phyloP scores from a whole-genome alignment of 1,284 basidiomycete genomes.

The Anthracocystis walkeri region DNA sequence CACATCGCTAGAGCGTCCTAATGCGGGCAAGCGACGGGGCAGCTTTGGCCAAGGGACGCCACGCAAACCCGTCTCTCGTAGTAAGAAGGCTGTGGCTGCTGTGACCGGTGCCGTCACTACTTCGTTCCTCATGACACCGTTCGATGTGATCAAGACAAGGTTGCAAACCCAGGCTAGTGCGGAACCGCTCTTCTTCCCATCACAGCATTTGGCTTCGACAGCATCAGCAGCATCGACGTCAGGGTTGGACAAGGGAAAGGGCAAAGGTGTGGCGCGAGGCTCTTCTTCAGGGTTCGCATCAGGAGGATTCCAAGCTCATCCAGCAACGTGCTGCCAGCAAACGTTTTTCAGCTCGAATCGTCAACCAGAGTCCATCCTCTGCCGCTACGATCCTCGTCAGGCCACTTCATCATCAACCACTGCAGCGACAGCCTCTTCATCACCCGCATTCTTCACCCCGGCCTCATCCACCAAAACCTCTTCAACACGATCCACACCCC shows the following conservation, averaged over 20 bases:
- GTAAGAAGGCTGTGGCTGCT: slow-evolving; percentile 80
- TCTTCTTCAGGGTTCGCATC: not conserved
- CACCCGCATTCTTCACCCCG: slow-evolving; percentile 60
- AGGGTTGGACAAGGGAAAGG: slow-evolving; percentile 15
- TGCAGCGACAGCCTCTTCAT: slow-evolving; percentile 17
- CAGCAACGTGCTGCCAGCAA: slow-evolving; percentile 68
- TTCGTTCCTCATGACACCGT: slow-evolving; percentile 90
- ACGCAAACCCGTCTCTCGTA: slow-evolving; percentile 72
- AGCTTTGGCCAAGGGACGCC: slow-evolving; percentile 38
- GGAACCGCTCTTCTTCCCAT: slow-evolving; percentile 58
- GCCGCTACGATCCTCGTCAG: slow-evolving; percentile 67
- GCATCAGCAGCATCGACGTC: slow-evolving; percentile 1
- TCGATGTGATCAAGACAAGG: slow-evolving; percentile 93
- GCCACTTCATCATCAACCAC: slow-evolving; percentile 29
- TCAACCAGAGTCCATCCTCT: slow-evolving; percentile 56
- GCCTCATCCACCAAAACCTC: slow-evolving; percentile 30
- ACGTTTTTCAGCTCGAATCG: slow-evolving; percentile 68
- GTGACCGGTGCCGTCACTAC: slow-evolving; percentile 83
- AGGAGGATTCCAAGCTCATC: slow-evolving; percentile 38
- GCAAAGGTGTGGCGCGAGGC: slow-evolving; percentile 18
- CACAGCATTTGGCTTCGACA: slow-evolving; percentile 35
- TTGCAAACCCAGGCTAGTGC: slow-evolving; percentile 78
- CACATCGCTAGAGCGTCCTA: slow-evolving; percentile 38
- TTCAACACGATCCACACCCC: slow-evolving; percentile 58
- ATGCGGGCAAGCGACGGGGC: slow-evolving; percentile 8